Conservation (phyloP, 2,329 filamentous ascomycete species). For the Purpureocillium takamizusanense region DNA sequence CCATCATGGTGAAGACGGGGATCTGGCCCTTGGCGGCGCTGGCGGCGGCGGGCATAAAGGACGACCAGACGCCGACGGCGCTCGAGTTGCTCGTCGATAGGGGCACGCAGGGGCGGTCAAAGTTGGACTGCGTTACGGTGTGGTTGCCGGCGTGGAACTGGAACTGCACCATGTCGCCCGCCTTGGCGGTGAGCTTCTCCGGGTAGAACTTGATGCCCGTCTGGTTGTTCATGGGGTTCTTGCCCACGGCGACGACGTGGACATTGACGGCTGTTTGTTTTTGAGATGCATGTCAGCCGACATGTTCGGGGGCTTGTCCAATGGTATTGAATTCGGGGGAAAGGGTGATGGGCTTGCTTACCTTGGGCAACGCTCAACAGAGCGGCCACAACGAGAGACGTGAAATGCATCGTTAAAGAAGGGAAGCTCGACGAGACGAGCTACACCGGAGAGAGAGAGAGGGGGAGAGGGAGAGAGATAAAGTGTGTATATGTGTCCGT, state of each 20-base stretch:
- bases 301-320: no score
- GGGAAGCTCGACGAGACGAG: slow-evolving; percentile 5
- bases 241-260: slow-evolving; percentile 58
- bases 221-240: slow-evolving; percentile 37
- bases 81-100: slow-evolving; percentile 43
- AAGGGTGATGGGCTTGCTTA: slow-evolving; percentile 15
- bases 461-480: no score
- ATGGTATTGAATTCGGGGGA: no score
- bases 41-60: slow-evolving; percentile 55
- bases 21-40: slow-evolving; percentile 38
- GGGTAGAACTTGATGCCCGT: slow-evolving; percentile 52
- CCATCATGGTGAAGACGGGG: slow-evolving; percentile 61
- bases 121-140: slow-evolving; percentile 70
- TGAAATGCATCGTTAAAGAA: slow-evolving; percentile 42
- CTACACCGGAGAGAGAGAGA: no score
- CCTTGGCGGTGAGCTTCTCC: slow-evolving; percentile 51
- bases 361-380: slow-evolving; percentile 38
- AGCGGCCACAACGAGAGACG: slow-evolving; percentile 35
- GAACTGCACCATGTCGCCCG: slow-evolving; percentile 58
- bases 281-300: no score
- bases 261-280: slow-evolving; percentile 28
- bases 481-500: no score
- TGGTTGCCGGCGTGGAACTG: slow-evolving; percentile 63
- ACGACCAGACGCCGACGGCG: slow-evolving; percentile 54
- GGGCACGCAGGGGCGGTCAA: slow-evolving; percentile 61